These are phyloP conservation scores for Suillus subaureus DNA, from an alignment of 768 basidiomycete genomes.

Conservation along the genomic window DNA sequence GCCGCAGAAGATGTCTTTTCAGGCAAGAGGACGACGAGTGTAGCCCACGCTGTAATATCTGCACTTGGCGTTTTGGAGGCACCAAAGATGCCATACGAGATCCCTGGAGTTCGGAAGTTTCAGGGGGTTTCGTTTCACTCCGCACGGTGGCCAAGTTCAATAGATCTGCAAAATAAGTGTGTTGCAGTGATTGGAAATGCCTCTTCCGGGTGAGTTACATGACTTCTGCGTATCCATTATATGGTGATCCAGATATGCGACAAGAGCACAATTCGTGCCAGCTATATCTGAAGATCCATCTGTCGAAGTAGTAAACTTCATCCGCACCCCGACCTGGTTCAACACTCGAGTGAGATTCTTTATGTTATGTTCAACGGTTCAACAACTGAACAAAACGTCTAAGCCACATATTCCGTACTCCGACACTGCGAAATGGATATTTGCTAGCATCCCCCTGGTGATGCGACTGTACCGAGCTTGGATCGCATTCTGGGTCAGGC, in stretches of 20 bases:
- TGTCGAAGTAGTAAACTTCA: slow-evolving; percentile 57
- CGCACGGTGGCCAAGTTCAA: slow-evolving; percentile 46
- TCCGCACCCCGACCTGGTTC: slow-evolving; percentile 64
- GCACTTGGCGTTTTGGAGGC: slow-evolving; percentile 50
- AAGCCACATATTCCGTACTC: slow-evolving; percentile 40
- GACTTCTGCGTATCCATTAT: neutral
- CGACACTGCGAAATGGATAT: slow-evolving; percentile 48
- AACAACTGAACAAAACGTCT: slow-evolving; percentile 34
- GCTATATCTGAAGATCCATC: slow-evolving; percentile 52
- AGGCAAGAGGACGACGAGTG: slow-evolving; percentile 29
- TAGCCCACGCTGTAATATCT: slow-evolving; percentile 51
- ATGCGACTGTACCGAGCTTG: slow-evolving; percentile 53
- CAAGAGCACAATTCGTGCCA: slow-evolving; percentile 66
- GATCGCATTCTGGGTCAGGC: slow-evolving; percentile 50
- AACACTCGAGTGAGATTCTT: slow-evolving; percentile 46
- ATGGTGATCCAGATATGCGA: slow-evolving; percentile 11
- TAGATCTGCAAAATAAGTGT: slow-evolving; percentile 44
- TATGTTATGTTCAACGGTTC: neutral
- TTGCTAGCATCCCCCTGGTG: slow-evolving; percentile 52
- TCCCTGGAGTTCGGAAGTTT: slow-evolving; percentile 42
- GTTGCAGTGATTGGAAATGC: slow-evolving; percentile 59
- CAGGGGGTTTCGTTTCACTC: slow-evolving; percentile 56
- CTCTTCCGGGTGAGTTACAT: slow-evolving; percentile 52
- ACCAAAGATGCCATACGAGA: slow-evolving; percentile 39
- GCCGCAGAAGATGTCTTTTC: slow-evolving; percentile 33